Evolutionary conservation across 352 stramenopile species (phyloP).

Genomic region (Phytophthora sojae): DNA sequence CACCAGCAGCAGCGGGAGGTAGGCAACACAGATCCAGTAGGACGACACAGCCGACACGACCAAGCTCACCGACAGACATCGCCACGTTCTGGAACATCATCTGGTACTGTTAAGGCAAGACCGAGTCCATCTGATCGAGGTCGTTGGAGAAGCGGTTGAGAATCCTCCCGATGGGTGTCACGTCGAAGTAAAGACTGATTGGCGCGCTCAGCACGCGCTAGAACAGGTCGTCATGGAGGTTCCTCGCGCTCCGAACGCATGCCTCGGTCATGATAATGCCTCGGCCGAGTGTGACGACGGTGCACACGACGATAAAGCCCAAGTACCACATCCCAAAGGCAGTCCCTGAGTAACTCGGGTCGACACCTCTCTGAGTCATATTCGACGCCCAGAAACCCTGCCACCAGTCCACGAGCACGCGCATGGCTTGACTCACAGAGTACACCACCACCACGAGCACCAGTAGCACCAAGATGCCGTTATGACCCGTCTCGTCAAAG

Average conservation of each 20-base stretch:
- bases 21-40: constrained; percentile 30
- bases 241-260: constrained; percentile 33
- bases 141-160: constrained; percentile 62
- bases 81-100: constrained; percentile 26
- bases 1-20: constrained; percentile 15
- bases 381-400: constrained; percentile 36
- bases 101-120: constrained; percentile 48
- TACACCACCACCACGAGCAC: constrained; percentile 13
- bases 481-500: constrained; percentile 31
- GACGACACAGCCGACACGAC: constrained; percentile 24
- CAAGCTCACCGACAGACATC: constrained; percentile 17
- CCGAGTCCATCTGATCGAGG: constrained; percentile 52
- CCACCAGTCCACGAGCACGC: constrained; percentile 39
- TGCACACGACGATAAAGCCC: constrained; percentile 32
- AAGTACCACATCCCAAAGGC: constrained; percentile 45
- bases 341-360: constrained; percentile 20
- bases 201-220: constrained; percentile 45
- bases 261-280: constrained; percentile 29
- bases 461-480: constrained; percentile 22
- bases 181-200: constrained; percentile 57
- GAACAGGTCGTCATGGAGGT: constrained; percentile 45
- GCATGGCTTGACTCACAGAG: constrained; percentile 24
- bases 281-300: constrained; percentile 22
- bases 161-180: constrained; percentile 52
- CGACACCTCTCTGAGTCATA: constrained; percentile 25